Percentiles rank a stretch among this genome's conserved stretches.
phyloP scores from a whole-genome alignment of 345 rosid genomes.

The Murraya koenigii region DNA sequence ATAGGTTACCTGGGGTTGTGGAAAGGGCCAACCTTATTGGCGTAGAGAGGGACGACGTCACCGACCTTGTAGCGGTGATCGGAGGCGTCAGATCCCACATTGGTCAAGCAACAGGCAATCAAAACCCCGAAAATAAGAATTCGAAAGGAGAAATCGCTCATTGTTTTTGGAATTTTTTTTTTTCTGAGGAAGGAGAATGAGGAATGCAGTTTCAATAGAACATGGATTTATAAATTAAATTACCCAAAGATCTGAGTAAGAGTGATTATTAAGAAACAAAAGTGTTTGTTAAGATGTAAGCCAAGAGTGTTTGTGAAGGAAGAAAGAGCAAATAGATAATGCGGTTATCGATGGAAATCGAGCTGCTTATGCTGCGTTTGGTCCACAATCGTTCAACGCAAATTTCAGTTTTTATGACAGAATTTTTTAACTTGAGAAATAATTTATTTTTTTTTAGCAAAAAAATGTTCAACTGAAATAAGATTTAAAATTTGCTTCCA shows the following conservation, averaged over 20 bases:
- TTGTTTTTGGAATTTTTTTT: slow-evolving; percentile 6
- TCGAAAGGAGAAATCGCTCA: slow-evolving; percentile 20
- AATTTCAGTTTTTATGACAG: too few relatives aligned
- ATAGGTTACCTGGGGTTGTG: slow-evolving; percentile 67
- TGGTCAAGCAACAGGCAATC: slow-evolving; percentile 22
- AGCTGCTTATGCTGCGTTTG: neutral
- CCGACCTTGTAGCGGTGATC: slow-evolving; percentile 72
- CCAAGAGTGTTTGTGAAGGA: neutral
- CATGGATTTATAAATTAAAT: neutral
- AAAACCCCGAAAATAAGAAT: slow-evolving; percentile 41
- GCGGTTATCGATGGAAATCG: neutral
- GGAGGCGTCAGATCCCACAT: slow-evolving; percentile 61
- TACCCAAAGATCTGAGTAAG: neutral
- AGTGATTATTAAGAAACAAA: neutral
- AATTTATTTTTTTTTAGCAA: too few relatives aligned
- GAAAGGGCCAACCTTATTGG: slow-evolving; percentile 83
- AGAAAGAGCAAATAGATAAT: neutral
- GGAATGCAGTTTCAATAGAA: neutral
- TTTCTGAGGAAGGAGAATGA: neutral
- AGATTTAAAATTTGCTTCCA: too few relatives aligned
- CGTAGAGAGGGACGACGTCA: slow-evolving; percentile 66
- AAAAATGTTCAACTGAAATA: too few relatives aligned
- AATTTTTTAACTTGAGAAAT: too few relatives aligned
- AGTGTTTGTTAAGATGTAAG: neutral
- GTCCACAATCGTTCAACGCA: neutral